These are phyloP conservation scores for Globisporangium sylvaticum DNA, from an alignment of 352 stramenopile species.

Conservation along the genomic window DNA sequence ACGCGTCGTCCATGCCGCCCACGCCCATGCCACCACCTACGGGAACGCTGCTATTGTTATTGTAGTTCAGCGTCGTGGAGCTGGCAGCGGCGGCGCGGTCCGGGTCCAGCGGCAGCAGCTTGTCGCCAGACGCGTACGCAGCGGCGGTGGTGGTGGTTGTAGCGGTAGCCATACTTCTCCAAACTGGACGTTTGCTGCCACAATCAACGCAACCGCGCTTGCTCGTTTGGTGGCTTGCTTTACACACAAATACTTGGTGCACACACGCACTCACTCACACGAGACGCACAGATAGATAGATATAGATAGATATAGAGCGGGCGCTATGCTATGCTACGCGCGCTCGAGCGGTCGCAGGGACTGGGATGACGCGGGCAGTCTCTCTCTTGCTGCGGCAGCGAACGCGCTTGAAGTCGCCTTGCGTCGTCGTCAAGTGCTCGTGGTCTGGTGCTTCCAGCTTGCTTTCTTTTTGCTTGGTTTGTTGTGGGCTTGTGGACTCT, in stretches of 20 bases:
- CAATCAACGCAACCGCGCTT: background rate
- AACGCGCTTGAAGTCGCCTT: background rate
- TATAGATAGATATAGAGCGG: background rate
- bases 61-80: background rate
- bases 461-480: background rate
- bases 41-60: background rate
- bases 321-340: background rate
- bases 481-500: background rate
- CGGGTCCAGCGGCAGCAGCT: conserved; percentile 7
- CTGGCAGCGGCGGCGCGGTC: background rate
- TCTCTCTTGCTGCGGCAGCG: background rate
- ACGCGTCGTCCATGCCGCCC: background rate
- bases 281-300: background rate
- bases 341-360: background rate
- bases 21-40: background rate
- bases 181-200: background rate
- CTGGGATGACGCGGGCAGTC: background rate
- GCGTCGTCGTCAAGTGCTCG: background rate
- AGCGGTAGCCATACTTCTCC: background rate
- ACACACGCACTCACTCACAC: background rate
- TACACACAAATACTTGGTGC: background rate
- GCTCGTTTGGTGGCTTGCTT: background rate
- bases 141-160: background rate
- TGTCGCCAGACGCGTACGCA: background rate
- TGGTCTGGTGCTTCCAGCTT: background rate